Evolutionary conservation across 1,284 basidiomycete species (phyloP).

Genomic region (Xerocomus alliaceus): DNA sequence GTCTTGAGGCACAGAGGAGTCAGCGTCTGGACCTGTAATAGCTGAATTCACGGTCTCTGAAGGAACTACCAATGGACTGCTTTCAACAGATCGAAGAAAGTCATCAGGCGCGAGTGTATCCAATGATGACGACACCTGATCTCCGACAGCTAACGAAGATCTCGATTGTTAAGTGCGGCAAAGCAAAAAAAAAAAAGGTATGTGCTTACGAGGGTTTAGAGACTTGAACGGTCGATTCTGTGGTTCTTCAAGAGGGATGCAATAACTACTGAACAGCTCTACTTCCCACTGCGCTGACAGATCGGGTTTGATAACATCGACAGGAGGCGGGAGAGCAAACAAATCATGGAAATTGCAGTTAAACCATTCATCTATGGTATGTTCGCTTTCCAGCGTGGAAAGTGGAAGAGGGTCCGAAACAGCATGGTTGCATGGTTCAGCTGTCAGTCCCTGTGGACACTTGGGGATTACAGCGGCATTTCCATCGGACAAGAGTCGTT

Average conservation of each 20-base stretch:
- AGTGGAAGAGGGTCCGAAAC: constrained; percentile 41
- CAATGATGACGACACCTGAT: background rate
- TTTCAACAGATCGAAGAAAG: background rate
- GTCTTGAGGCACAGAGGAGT: background rate
- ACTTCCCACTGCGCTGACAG: constrained; percentile 22
- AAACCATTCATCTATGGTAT: constrained; percentile 35
- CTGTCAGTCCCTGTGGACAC: background rate
- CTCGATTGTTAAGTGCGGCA: background rate
- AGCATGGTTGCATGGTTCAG: constrained; percentile 9
- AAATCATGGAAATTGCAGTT: constrained; percentile 18
- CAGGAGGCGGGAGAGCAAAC: constrained; percentile 32
- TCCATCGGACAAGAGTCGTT: background rate
- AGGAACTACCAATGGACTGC: background rate
- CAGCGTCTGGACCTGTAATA: background rate
- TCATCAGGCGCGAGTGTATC: background rate
- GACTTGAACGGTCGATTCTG: background rate
- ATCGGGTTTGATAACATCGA: constrained; percentile 21
- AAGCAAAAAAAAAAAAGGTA: background rate
- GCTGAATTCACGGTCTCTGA: background rate
- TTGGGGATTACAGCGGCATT: background rate
- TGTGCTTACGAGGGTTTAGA: constrained; percentile 1
- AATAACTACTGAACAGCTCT: constrained; percentile 29
- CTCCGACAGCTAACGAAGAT: constrained; percentile 4
- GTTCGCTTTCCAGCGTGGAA: constrained; percentile 14
- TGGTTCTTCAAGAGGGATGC: constrained; percentile 1